These are phyloP conservation scores for Beauveria australis DNA, from an alignment of 2,329 filamentous ascomycete species.

Conservation along the genomic window DNA sequence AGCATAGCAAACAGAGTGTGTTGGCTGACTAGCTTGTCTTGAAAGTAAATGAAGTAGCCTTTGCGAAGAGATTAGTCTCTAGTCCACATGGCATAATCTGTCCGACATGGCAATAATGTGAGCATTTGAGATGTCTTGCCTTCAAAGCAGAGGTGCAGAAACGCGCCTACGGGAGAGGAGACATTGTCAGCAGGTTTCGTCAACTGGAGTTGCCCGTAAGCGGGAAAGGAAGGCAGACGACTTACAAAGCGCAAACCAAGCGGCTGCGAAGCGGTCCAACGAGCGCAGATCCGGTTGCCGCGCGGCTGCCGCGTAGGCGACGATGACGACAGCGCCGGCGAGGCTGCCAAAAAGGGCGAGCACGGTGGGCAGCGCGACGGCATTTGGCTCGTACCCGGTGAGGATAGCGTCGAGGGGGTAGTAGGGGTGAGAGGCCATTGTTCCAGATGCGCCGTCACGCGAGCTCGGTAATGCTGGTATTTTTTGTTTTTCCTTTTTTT, in stretches of 20 bases:
- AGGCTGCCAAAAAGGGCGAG: slow-evolving; percentile 28
- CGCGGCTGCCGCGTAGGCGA: slow-evolving; percentile 22
- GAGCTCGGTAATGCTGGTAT: no score
- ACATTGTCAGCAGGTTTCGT: neutral
- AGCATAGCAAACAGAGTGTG: slow-evolving; percentile 74
- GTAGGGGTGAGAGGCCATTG: slow-evolving; percentile 31
- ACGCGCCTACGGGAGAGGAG: slow-evolving; percentile 40
- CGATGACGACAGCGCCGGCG: slow-evolving; percentile 24
- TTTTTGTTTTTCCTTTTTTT: neutral
- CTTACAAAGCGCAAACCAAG: slow-evolving; percentile 51
- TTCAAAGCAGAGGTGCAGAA: slow-evolving; percentile 75
- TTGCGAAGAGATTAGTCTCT: slow-evolving; percentile 24
- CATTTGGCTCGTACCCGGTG: slow-evolving; percentile 33
- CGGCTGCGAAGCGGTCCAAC: slow-evolving; percentile 34
- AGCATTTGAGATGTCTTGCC: slow-evolving; percentile 33
- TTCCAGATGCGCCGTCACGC: neutral
- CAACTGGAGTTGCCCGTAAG: no score
- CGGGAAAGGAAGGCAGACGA: neutral
- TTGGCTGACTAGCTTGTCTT: slow-evolving; percentile 53
- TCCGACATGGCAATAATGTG: neutral
- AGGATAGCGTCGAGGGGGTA: slow-evolving; percentile 31
- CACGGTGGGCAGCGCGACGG: slow-evolving; percentile 25
- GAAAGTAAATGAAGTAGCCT: slow-evolving; percentile 69
- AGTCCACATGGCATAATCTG: no score
- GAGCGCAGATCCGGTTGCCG: slow-evolving; percentile 19